Base-by-base conservation (phyloP, 495 filamentous ascomycete genomes). In the Elaphomyces granulatus region DNA sequence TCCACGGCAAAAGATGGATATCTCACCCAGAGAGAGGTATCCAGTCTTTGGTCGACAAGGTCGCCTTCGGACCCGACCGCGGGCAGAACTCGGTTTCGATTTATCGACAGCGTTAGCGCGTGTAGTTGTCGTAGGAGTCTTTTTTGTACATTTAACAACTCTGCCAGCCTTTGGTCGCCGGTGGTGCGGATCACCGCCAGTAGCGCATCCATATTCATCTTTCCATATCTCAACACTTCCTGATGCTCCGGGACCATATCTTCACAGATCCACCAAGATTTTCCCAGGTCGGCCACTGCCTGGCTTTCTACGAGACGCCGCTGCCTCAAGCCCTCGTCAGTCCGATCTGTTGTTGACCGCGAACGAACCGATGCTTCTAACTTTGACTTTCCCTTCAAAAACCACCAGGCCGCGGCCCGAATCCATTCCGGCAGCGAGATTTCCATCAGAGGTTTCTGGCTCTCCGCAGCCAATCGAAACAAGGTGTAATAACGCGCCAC, bases 361-460 rank as follows among this genome's bases (percentile, higher is more conserved):
- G 72, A 70, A 40, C 82, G 71, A 34, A 86, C 76, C 40, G 76
- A 68, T 8, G 59, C 60, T 59, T 94, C 86, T 35, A 93, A 61
- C 4, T 72, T 69, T 34, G 74, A 68, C 46, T 84, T 75, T 38
- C 83, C 87, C 26, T 70, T 75, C 42, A 92, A 50, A 49, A 93
- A 93, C 87, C 87, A 94, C 87, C 87, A 94, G 2, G 80, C 54
- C 14, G 74, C 75, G 33, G 74, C 78, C 43, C 78, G 64, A 9
- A 81, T 64, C 66, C 87, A 76, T 49, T 85, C 73, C 15, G 71
- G 59, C 2, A 72, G 64, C 6, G 67, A 67, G 8, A 70, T 75
- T 38, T 66, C 68, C 39, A 66, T 56, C n/a, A 81, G 35, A 0
- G 80, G 75, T 40, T 71, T 73, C n/a, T 72, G 68, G 32, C 72